phyloP scores from a whole-genome alignment of 2,329 filamentous ascomycete genomes.

The Trichoderma simmonsii region DNA sequence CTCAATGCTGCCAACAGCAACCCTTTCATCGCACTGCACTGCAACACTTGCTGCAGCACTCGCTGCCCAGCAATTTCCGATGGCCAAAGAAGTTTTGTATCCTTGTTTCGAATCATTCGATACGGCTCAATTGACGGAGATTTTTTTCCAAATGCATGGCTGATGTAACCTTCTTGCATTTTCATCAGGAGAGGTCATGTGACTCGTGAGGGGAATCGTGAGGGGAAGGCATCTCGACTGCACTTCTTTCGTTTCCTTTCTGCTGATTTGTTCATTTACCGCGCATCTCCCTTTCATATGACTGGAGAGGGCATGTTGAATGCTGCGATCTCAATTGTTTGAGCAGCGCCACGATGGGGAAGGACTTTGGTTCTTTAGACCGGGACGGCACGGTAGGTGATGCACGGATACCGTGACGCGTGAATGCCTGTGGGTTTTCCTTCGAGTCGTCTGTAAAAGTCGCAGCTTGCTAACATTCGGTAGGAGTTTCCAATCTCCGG shows the following conservation, averaged over 20 bases:
- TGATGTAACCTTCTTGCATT: slow-evolving; percentile 12
- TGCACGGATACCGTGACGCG: background rate
- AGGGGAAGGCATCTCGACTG: slow-evolving; percentile 17
- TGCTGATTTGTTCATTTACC: background rate
- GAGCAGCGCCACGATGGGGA: background rate
- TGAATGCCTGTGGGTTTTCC: background rate
- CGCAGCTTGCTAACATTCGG: background rate
- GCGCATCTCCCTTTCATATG: background rate
- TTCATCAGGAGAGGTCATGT: slow-evolving; percentile 17
- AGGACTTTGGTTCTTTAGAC: background rate
- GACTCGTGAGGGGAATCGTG: slow-evolving; percentile 17
- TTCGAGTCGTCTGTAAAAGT: background rate
- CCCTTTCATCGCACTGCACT: background rate
- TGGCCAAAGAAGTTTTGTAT: too few relatives aligned
- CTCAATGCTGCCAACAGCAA: slow-evolving; percentile 4
- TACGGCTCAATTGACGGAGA: background rate
- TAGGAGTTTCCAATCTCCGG: background rate
- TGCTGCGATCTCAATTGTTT: background rate
- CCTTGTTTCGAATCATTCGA: background rate
- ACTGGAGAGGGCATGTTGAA: background rate
- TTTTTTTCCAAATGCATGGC: background rate
- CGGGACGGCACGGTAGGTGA: background rate
- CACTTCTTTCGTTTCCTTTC: background rate
- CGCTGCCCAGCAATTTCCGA: background rate
- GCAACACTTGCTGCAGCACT: background rate